These are phyloP conservation scores for Manihot esculenta DNA, from an alignment of 441 rosid species.

Conservation along the genomic window DNA sequence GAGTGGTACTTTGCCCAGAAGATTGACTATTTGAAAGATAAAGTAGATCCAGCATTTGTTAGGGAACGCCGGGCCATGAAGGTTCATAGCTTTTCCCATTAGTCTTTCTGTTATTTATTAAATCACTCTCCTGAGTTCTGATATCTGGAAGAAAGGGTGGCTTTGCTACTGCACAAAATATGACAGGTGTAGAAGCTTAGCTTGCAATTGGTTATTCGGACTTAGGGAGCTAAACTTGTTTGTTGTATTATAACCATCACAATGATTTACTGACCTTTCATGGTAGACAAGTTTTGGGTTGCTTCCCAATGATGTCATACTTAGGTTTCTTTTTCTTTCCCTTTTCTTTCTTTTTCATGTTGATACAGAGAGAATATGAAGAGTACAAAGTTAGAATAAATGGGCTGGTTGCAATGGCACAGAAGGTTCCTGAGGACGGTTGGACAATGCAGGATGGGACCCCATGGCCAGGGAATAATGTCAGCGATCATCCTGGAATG, in stretches of 20 bases:
- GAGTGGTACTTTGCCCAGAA: constrained; percentile 90
- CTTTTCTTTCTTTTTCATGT: constrained; percentile 4
- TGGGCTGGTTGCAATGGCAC: constrained; percentile 82
- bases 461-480: constrained; percentile 95
- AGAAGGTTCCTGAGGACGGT: constrained; percentile 95
- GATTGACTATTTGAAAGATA: constrained; percentile 80
- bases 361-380: constrained; percentile 87
- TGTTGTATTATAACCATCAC: not conserved
- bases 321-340: too few relatives aligned
- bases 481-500: constrained; percentile 98
- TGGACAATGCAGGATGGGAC: constrained; percentile 99
- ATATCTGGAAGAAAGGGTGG: not conserved
- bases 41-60: constrained; percentile 74
- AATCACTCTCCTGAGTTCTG: not conserved
- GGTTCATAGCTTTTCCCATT: constrained; percentile 43
- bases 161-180: not conserved
- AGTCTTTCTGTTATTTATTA: not conserved
- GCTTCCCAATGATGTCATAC: constrained; percentile 16
- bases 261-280: not conserved
- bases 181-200: not conserved
- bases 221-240: not conserved
- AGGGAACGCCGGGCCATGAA: constrained; percentile 90
- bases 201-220: not conserved
- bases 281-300: constrained; percentile 2
- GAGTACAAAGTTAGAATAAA: constrained; percentile 86